phyloP scores from a whole-genome alignment of 2,329 filamentous ascomycete species.

The Aspergillus sp. region DNA sequence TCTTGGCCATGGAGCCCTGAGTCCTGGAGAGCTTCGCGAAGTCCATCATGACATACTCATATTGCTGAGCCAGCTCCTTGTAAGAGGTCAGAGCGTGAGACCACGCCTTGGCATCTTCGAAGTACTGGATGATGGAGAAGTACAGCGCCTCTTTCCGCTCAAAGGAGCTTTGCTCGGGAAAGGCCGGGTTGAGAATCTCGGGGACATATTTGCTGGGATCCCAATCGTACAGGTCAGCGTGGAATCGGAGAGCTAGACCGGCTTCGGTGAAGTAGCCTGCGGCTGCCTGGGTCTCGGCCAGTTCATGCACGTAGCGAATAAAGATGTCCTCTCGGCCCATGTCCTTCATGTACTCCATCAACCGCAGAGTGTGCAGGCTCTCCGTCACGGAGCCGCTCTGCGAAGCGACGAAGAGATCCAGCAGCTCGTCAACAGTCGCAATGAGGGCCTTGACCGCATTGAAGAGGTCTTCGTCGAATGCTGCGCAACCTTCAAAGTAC shows the following conservation, averaged over 20 bases:
- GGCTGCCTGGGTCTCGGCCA: conserved; percentile 67
- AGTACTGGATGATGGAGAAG: conserved; percentile 90
- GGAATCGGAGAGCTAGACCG: conserved; percentile 77
- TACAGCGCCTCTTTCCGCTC: conserved; percentile 89
- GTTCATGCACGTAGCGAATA: conserved; percentile 87
- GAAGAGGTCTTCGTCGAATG: conserved; percentile 65
- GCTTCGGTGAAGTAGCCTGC: conserved; percentile 77
- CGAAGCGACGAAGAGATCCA: conserved; percentile 84
- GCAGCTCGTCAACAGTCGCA: conserved; percentile 75
- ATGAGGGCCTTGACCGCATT: conserved; percentile 70
- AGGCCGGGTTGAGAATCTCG: conserved; percentile 62
- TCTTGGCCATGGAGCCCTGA: conserved; percentile 81
- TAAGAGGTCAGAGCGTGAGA: conserved; percentile 79
- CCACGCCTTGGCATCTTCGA: conserved; percentile 92
- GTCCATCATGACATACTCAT: conserved; percentile 82
- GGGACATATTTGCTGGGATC: conserved; percentile 61
- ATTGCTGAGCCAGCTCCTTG: conserved; percentile 83
- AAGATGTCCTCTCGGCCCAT: conserved; percentile 98
- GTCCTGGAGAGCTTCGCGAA: conserved; percentile 85
- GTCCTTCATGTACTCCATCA: conserved; percentile 94
- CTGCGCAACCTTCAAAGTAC: conserved; percentile 64
- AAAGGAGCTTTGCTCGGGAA: conserved; percentile 77
- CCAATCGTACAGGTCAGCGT: conserved; percentile 91
- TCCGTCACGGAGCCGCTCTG: conserved; percentile 68
- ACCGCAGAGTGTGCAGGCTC: conserved; percentile 76